phyloP scores from a whole-genome alignment of 1,284 basidiomycete species.

The Agroathelia rolfsii region DNA sequence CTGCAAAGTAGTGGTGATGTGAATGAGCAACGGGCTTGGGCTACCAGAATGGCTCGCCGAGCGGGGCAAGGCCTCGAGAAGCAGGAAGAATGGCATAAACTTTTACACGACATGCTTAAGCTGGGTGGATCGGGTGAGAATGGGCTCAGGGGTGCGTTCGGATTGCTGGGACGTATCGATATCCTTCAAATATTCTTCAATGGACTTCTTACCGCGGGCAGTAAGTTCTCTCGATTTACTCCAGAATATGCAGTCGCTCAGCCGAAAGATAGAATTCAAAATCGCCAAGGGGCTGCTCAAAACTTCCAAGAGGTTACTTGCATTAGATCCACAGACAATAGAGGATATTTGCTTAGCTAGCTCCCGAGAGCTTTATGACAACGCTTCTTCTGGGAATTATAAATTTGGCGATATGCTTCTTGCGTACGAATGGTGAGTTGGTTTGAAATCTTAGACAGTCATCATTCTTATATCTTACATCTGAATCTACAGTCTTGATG shows the following conservation, averaged over 20 bases:
- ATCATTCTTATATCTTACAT: constrained; percentile 10
- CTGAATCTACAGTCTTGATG: constrained; percentile 49
- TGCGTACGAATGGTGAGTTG: constrained; percentile 82
- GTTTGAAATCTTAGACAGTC: neutral
- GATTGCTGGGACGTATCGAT: constrained; percentile 61
- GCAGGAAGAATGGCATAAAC: constrained; percentile 72
- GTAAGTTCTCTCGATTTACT: constrained; percentile 46
- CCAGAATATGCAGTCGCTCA: constrained; percentile 7
- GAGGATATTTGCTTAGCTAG: constrained; percentile 75
- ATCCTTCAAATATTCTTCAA: constrained; percentile 73
- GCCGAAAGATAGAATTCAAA: constrained; percentile 53
- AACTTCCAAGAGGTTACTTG: constrained; percentile 39
- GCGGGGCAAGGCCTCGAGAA: constrained; percentile 52
- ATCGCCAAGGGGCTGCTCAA: constrained; percentile 63
- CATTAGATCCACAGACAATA: constrained; percentile 40
- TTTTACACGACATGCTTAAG: constrained; percentile 85
- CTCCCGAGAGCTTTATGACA: constrained; percentile 88
- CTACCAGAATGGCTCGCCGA: constrained; percentile 76
- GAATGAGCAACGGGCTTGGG: constrained; percentile 72
- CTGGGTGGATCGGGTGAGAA: constrained; percentile 59
- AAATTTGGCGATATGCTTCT: constrained; percentile 90
- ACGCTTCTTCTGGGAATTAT: constrained; percentile 84
- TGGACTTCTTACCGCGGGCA: constrained; percentile 75
- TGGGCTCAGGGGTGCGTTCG: constrained; percentile 66
- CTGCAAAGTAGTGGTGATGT: constrained; percentile 63